phyloP scores from a whole-genome alignment of 139 green algal species.

The Zygnema circumcarinatum region DNA sequence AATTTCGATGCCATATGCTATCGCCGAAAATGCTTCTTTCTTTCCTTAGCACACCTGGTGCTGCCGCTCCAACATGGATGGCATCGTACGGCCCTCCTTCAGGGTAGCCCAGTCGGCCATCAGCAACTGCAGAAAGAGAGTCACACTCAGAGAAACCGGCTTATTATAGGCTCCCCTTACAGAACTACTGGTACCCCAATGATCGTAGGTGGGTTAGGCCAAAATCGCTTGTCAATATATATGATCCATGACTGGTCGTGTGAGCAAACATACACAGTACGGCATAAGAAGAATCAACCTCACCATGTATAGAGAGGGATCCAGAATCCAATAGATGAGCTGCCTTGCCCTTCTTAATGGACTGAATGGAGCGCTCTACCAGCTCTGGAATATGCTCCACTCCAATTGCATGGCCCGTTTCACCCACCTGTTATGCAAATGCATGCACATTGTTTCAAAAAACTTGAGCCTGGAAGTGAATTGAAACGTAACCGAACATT shows the following conservation, averaged over 20 bases:
- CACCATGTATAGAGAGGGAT: conserved; percentile 33
- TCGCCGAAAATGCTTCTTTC: no score
- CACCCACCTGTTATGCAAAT: conserved; percentile 58
- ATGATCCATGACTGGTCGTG: no score
- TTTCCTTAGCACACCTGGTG: conserved; percentile 61
- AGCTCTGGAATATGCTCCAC: conserved; percentile 68
- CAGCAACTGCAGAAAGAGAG: conserved; percentile 28
- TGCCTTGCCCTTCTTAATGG: conserved; percentile 13
- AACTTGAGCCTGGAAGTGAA: neutral
- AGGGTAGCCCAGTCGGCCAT: conserved; percentile 58
- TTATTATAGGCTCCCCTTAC: no score
- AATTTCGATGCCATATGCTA: no score
- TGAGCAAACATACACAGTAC: no score
- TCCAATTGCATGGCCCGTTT: conserved; percentile 51
- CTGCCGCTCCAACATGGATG: conserved; percentile 93
- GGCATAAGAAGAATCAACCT: no score
- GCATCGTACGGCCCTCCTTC: conserved; percentile 78
- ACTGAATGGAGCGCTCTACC: conserved; percentile 33
- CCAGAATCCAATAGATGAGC: conserved; percentile 34
- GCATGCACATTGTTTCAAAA: neutral
- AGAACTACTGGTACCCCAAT: no score
- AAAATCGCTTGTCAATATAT: no score
- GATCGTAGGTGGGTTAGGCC: no score
- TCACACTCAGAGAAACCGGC: neutral
- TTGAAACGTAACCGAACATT: neutral